Percentiles rank a stretch among this genome's conserved stretches.
phyloP scores from a whole-genome alignment of 139 green algal genomes.

The Edaphochlamys debaryana region DNA sequence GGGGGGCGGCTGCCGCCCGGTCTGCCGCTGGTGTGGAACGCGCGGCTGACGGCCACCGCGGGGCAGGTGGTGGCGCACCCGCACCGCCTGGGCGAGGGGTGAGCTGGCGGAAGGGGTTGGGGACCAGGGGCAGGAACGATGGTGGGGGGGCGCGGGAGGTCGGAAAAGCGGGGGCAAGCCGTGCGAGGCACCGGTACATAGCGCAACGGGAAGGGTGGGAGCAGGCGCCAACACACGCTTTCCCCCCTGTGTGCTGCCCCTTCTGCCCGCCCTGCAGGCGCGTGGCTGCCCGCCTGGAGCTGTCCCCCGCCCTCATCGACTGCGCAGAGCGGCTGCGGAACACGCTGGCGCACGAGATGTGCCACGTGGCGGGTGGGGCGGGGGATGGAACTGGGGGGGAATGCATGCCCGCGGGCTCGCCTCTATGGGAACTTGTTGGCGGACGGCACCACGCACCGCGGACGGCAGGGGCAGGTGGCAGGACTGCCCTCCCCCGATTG shows the following conservation, averaged over 20 bases:
- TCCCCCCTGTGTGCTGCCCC: not conserved
- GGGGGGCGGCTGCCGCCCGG: slow-evolving; percentile 49
- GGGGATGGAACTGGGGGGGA: not conserved
- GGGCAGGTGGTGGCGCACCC: slow-evolving; percentile 43
- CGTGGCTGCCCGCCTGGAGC: slow-evolving; percentile 59
- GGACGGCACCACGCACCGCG: not conserved
- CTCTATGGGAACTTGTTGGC: not conserved
- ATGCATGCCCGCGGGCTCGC: too few species aligned
- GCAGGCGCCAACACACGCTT: not conserved
- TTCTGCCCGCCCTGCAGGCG: slow-evolving; percentile 29
- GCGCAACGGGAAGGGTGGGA: too few species aligned
- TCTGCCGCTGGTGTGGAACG: slow-evolving; percentile 71
- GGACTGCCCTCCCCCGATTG: too few species aligned
- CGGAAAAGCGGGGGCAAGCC: not conserved
- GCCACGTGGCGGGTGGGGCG: slow-evolving; percentile 60
- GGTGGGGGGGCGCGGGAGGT: not conserved
- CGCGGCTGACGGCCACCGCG: slow-evolving; percentile 58
- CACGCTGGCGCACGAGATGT: slow-evolving; percentile 75
- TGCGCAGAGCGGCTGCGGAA: slow-evolving; percentile 49
- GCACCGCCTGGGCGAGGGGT: slow-evolving; percentile 2
- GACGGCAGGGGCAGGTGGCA: not conserved
- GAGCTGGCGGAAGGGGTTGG: not conserved
- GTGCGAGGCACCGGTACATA: not conserved
- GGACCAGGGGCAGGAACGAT: not conserved
- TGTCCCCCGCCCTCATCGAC: slow-evolving; percentile 58